These are phyloP conservation scores for Claviceps sp. DNA, from an alignment of 2,329 filamentous ascomycete species.

Conservation along the genomic window DNA sequence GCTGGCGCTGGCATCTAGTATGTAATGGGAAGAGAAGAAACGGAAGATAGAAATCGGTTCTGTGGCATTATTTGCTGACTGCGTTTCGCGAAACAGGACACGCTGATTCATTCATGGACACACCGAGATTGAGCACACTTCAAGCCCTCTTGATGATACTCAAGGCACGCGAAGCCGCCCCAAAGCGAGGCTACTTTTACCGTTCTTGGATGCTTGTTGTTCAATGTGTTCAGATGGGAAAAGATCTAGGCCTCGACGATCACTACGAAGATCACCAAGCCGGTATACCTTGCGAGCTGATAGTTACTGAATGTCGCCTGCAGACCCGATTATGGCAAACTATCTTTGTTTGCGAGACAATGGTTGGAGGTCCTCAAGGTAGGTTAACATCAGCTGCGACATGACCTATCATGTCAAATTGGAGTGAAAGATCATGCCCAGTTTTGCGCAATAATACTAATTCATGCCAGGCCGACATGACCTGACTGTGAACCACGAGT, in stretches of 20 bases:
- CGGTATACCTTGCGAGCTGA: conserved; percentile 56
- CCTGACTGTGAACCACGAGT: conserved; percentile 59
- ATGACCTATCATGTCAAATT: not conserved
- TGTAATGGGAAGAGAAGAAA: conserved; percentile 10
- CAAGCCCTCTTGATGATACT: conserved; percentile 79
- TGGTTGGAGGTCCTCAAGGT: conserved; percentile 93
- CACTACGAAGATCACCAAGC: conserved; percentile 68
- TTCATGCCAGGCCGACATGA: conserved; percentile 55
- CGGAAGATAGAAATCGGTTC: not conserved
- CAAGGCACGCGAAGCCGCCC: conserved; percentile 83
- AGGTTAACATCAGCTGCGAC: not conserved
- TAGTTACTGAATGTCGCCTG: conserved; percentile 62
- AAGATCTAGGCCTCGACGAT: conserved; percentile 79
- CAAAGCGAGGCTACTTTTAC: conserved; percentile 90
- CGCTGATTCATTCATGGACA: conserved; percentile 85
- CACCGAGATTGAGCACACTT: conserved; percentile 78
- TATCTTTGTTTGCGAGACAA: conserved; percentile 72
- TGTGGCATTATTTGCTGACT: not conserved
- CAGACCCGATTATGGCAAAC: conserved; percentile 86
- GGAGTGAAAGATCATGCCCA: not conserved
- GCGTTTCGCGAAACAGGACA: conserved; percentile 45
- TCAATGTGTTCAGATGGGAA: conserved; percentile 83
- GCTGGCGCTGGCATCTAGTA: conserved; percentile 80
- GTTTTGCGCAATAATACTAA: conserved; percentile 4
- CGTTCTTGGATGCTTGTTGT: conserved; percentile 95